These are phyloP conservation scores for Yarrowia sp. DNA, from an alignment of 805 yeast genomes.

Conservation along the genomic window DNA sequence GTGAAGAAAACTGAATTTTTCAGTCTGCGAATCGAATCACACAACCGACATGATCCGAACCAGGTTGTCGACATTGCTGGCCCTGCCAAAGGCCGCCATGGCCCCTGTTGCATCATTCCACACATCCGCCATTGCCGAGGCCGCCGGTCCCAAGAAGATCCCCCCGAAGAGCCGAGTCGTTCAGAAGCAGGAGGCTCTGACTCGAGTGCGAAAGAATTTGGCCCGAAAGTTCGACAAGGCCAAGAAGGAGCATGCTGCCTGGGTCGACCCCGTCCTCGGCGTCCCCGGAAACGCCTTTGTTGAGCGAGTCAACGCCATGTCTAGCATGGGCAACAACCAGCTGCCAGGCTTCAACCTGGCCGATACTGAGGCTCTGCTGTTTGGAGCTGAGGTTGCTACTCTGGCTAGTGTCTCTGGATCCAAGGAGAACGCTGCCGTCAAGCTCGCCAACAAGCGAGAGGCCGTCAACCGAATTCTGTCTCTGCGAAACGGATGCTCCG, in stretches of 20 bases:
- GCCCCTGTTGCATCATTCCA: conserved; percentile 12
- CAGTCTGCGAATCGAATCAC: not conserved
- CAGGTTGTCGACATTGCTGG: conserved; percentile 9
- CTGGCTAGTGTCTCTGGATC: conserved; percentile 40
- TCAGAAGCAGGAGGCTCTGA: not conserved
- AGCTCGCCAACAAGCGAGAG: conserved; percentile 55
- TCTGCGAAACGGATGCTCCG: conserved; percentile 64
- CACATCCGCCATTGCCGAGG: conserved; percentile 20
- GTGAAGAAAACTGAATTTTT: conserved; percentile 18
- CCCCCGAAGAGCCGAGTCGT: conserved; percentile 16
- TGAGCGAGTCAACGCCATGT: conserved; percentile 60
- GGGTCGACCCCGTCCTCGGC: conserved; percentile 85
- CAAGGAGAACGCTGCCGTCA: conserved; percentile 40
- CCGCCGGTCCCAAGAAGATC: not conserved
- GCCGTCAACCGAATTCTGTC: conserved; percentile 69
- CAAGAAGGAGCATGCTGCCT: conserved; percentile 31
- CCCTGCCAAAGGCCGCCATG: conserved; percentile 10
- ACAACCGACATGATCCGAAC: conserved; percentile 17
- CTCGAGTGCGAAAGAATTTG: conserved; percentile 35
- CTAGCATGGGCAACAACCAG: conserved; percentile 63
- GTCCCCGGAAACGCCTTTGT: conserved; percentile 63
- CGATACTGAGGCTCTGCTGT: conserved; percentile 72
- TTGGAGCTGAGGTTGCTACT: conserved; percentile 70
- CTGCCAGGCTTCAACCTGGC: conserved; percentile 56
- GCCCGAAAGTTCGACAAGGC: conserved; percentile 35